Conservation (phyloP, 805 yeast species). For the Ogataea ramenticola region DNA sequence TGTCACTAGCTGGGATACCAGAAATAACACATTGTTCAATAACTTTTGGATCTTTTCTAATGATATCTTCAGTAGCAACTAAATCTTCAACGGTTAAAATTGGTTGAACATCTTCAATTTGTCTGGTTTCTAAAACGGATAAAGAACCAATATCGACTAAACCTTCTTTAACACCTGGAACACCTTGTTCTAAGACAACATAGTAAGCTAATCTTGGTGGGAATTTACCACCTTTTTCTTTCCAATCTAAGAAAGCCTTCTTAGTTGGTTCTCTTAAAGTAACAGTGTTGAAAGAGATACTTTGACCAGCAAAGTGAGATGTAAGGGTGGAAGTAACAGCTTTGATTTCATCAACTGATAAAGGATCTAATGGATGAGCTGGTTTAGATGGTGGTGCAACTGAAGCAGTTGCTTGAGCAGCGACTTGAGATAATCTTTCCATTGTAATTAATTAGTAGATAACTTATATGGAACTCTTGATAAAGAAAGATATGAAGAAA, state of each 20-base stretch:
- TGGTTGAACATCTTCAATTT: conserved; percentile 61
- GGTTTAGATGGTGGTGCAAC: conserved; percentile 47
- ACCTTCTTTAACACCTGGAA: conserved; percentile 64
- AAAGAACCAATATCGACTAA: conserved; percentile 48
- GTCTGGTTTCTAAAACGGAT: conserved; percentile 38
- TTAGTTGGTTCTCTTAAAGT: conserved; percentile 69
- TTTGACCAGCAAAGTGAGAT: conserved; percentile 36
- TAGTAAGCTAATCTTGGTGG: conserved; percentile 67
- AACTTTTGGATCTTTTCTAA: conserved; percentile 65
- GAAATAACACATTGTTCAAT: conserved; percentile 65
- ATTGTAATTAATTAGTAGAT: conserved; percentile 20
- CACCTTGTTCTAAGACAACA: conserved; percentile 52
- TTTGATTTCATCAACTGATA: conserved; percentile 55
- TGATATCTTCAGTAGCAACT: conserved; percentile 51
- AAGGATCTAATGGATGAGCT: conserved; percentile 66
- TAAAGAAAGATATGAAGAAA: background rate
- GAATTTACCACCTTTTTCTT: conserved; percentile 47
- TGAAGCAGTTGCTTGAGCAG: conserved; percentile 53
- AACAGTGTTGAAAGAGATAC: conserved; percentile 56
- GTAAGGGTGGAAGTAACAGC: conserved; percentile 48
- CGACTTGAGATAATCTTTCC: conserved; percentile 63
- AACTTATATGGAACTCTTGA: background rate
- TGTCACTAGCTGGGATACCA: conserved; percentile 58
- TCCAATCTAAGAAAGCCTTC: conserved; percentile 57
- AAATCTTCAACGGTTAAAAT: conserved; percentile 67